A percentile compares a stretch with the other conserved stretches of the same genome.
Conservation (phyloP, 164 flowering plant species). For the Chimonanthus salicifolius region DNA sequence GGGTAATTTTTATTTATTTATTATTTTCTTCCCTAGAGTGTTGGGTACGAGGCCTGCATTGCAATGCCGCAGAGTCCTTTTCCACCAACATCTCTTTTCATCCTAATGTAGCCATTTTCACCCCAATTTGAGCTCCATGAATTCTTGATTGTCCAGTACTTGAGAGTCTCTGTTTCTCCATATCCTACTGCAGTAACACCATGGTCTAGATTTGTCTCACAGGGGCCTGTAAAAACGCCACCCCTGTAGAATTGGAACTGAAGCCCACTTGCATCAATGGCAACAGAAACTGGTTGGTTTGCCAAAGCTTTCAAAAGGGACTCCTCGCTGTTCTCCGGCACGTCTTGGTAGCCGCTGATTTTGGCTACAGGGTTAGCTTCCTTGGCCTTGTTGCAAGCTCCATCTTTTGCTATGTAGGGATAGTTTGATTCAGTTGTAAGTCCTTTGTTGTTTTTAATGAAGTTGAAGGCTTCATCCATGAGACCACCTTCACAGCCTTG, state of each 20-base stretch:
- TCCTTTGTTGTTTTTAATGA: constrained; percentile 19
- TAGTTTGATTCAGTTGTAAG: constrained; percentile 22
- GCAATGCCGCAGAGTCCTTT: constrained; percentile 29
- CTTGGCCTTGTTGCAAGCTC: constrained; percentile 4
- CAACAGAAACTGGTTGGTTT: constrained; percentile 11
- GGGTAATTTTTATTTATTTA: too few species aligned
- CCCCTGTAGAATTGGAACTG: constrained; percentile 10
- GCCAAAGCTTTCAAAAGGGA: constrained; percentile 8
- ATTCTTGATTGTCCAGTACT: constrained; percentile 29
- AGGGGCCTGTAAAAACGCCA: constrained; percentile 10
- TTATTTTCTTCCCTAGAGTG: not conserved
- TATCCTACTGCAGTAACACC: constrained; percentile 24
- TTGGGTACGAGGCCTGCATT: constrained; percentile 25
- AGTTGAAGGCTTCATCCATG: constrained; percentile 21
- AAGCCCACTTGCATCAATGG: constrained; percentile 7
- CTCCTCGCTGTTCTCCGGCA: constrained; percentile 6
- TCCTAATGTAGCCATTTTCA: constrained; percentile 22
- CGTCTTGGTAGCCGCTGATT: constrained; percentile 6
- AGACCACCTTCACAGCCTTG: constrained; percentile 19
- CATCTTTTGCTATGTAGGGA: constrained; percentile 23
- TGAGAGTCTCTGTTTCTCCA: constrained; percentile 16
- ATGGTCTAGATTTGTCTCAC: constrained; percentile 17
- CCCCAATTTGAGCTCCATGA: constrained; percentile 29
- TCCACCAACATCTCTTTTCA: constrained; percentile 11
- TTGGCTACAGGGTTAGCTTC: not conserved